Evolutionary conservation across 176 grass and related monocot genomes (phyloP), one percentile per base, ranked within the genome.

Genomic region (Tillandsia leiboldiana): DNA sequence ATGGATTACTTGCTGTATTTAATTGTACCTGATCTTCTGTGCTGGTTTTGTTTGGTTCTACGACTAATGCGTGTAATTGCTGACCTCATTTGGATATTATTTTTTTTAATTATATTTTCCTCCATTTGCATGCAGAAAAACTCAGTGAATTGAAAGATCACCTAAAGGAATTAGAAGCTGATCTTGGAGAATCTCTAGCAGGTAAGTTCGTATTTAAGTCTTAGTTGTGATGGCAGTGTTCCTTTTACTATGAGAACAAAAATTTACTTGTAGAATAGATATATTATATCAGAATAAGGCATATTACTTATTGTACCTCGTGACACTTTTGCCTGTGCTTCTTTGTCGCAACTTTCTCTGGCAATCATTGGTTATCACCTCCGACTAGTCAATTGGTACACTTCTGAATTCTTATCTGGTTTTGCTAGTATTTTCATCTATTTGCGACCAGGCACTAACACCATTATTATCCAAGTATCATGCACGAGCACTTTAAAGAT

Each of bases 91-190:
- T 48, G 28, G 10, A 15, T 49, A 12, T 57, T 57, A 9, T 69
- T 48, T 18, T 61, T 26, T 73, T 73, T 50, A 50, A 63, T 49
- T 52, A 33, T 69, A 42, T 1, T 24, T 14, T 5, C 53, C 80
- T 48, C 28, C 20, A 47, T 79, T n/a, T 47, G 8, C 15, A 48
- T 77, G 48, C 75, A 96, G 92, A 82, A 18, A 78, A 82, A 29
- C 70, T 81, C 50, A 26, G 66, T 26, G 3, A 50, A 23, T 72
- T 87, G 12, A 96, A 87, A 81, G 81, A 87, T 14, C 51, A 86
- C 18, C 80, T 88, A n/a, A 77, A 68, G 53, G 81, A 77, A 68
- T 59, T 85, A 27, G 75, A 88, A 71, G 67, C 78, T 51, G 51
- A 78, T 51, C 70, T 88, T 12, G 49, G 53, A 15, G 72, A 84